These are phyloP conservation scores for Dendrobium nobile DNA, from an alignment of 106 monocot genomes.

Conservation along the genomic window DNA sequence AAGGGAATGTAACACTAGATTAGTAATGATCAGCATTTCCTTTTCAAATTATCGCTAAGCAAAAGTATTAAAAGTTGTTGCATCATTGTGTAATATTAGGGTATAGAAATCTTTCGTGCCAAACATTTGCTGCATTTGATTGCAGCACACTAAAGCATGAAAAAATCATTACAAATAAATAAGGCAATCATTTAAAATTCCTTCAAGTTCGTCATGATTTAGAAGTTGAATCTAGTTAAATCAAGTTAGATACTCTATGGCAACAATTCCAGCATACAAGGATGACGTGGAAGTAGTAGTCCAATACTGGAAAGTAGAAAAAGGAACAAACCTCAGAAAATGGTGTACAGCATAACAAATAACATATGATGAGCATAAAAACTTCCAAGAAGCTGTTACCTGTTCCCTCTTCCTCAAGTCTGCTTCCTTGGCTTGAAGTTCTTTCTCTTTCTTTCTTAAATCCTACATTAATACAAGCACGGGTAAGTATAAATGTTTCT, in stretches of 20 bases:
- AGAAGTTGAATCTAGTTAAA: background rate
- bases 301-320: background rate
- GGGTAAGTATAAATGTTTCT: background rate
- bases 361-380: background rate
- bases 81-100: background rate
- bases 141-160: background rate
- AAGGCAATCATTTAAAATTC: background rate
- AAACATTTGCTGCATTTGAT: background rate
- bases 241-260: background rate
- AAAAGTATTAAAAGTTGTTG: background rate
- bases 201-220: background rate
- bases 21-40: background rate
- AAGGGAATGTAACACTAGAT: background rate
- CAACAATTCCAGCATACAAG: background rate
- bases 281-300: background rate
- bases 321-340: background rate
- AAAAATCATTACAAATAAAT: background rate
- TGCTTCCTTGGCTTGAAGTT: conserved; percentile 67
- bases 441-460: conserved; percentile 57
- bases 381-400: conserved; percentile 23
- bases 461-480: conserved; percentile 28
- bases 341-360: background rate
- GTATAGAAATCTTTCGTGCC: background rate
- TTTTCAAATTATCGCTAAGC: background rate
- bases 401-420: conserved; percentile 74